Conservation (phyloP, 129 eudicot genomes). For the Erigeron canadensis region DNA sequence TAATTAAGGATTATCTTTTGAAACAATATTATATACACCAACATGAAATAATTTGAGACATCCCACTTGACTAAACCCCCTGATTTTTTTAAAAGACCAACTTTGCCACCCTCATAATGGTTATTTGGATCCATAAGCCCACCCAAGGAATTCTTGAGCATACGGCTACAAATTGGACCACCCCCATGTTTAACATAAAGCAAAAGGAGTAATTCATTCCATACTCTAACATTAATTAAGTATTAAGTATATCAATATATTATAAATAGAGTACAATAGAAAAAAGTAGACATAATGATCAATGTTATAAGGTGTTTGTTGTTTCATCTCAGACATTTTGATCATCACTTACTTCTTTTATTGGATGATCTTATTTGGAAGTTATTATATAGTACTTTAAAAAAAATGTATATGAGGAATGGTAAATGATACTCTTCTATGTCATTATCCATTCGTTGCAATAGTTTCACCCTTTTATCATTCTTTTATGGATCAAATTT, state of each 20-base stretch:
- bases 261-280: neutral
- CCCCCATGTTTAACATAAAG: constrained; percentile 29
- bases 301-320: constrained; percentile 24
- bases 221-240: constrained; percentile 20
- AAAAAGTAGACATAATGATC: constrained; percentile 33
- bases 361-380: neutral
- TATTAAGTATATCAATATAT: neutral
- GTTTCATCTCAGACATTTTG: constrained; percentile 15
- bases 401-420: neutral
- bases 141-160: constrained; percentile 19
- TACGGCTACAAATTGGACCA: constrained; percentile 30
- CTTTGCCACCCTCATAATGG: constrained; percentile 35
- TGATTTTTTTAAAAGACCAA: constrained; percentile 17
- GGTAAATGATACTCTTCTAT: neutral
- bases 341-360: constrained; percentile 13
- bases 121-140: constrained; percentile 36
- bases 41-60: constrained; percentile 45
- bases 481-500: neutral
- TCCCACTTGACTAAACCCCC: constrained; percentile 46
- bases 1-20: constrained; percentile 7
- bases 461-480: neutral
- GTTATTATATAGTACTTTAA: neutral
- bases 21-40: constrained; percentile 27
- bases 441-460: neutral
- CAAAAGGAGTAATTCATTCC: constrained; percentile 25